Percentiles rank a stretch among this genome's conserved stretches.
Conservation (phyloP, 1,284 basidiomycete species). For the Exobasidium rhododendri region DNA sequence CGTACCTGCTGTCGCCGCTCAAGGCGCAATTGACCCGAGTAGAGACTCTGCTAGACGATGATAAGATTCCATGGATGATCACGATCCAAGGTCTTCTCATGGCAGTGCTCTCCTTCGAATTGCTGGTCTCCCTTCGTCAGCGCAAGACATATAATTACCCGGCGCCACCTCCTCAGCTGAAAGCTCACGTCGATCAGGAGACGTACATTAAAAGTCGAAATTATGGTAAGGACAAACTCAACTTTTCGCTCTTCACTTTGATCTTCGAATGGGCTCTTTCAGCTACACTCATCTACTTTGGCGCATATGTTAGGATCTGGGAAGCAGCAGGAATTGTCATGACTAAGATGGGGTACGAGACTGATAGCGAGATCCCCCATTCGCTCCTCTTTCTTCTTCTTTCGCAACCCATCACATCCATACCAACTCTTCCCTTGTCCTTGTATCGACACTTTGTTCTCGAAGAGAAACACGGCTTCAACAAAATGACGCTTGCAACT, state of each 20-base stretch:
- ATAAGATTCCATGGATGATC: slow-evolving; percentile 67
- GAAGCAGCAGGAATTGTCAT: slow-evolving; percentile 60
- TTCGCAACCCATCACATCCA: slow-evolving; percentile 30
- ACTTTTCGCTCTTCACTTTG: slow-evolving; percentile 71
- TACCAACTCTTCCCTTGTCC: slow-evolving; percentile 66
- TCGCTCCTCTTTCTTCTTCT: slow-evolving; percentile 16
- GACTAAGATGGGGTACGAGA: slow-evolving; percentile 18
- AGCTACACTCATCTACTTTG: slow-evolving; percentile 69
- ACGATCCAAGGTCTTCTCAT: slow-evolving; percentile 73
- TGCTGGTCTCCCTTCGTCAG: slow-evolving; percentile 80
- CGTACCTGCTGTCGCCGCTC: not conserved
- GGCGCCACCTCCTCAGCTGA: slow-evolving; percentile 72
- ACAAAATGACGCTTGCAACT: slow-evolving; percentile 77
- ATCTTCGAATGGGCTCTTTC: slow-evolving; percentile 72
- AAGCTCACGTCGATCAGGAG: slow-evolving; percentile 68
- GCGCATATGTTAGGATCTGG: slow-evolving; percentile 80
- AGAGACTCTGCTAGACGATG: slow-evolving; percentile 32
- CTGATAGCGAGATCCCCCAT: slow-evolving; percentile 22
- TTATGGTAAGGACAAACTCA: slow-evolving; percentile 90
- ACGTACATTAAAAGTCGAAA: slow-evolving; percentile 83
- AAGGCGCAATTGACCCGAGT: not conserved
- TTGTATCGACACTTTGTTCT: slow-evolving; percentile 88
- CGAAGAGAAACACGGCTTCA: slow-evolving; percentile 93
- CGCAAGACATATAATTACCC: slow-evolving; percentile 76
- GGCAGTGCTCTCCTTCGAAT: slow-evolving; percentile 76